Evolutionary conservation across 1,139 yeast species (phyloP).

Genomic region (Taphrina flavorubra): DNA sequence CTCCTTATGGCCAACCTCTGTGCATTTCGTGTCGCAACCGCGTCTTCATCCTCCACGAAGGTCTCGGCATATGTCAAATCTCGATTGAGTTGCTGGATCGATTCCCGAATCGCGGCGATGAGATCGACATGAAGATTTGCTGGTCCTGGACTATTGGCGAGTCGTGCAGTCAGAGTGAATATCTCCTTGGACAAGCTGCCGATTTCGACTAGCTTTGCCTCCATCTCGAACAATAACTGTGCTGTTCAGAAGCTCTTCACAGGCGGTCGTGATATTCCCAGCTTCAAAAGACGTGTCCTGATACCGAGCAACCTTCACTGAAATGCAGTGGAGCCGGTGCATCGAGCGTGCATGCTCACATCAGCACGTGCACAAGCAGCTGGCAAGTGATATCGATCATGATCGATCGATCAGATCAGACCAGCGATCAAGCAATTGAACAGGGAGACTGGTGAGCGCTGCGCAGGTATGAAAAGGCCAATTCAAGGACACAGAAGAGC

Average conservation of each 20-base stretch:
- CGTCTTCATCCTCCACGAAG: constrained; percentile 31
- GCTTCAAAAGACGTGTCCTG: not conserved
- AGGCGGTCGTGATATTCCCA: not conserved
- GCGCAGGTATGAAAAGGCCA: not conserved
- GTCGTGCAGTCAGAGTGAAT: constrained; percentile 16
- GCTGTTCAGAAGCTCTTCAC: not conserved
- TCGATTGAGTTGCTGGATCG: constrained; percentile 19
- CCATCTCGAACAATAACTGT: constrained; percentile 11
- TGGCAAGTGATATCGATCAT: too few relatives aligned
- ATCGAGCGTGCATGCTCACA: not conserved
- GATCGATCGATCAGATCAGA: not conserved
- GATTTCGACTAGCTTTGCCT: constrained; percentile 20
- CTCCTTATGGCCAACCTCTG: constrained; percentile 13
- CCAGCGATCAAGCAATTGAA: not conserved
- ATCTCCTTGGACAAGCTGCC: constrained; percentile 11
- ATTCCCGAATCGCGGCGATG: constrained; percentile 29
- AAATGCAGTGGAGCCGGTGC: constrained; percentile 5
- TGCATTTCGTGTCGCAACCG: not conserved
- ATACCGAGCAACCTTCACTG: not conserved
- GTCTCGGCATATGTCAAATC: constrained; percentile 20
- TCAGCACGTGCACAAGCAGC: too few relatives aligned
- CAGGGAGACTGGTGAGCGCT: not conserved
- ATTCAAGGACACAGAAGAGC: not conserved
- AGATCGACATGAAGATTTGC: constrained; percentile 21
- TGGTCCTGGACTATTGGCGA: constrained; percentile 24